Evolutionary conservation across 768 basidiomycete species (phyloP), one percentile per base, ranked within the genome.

Genomic region (Tylopilus balloui): DNA sequence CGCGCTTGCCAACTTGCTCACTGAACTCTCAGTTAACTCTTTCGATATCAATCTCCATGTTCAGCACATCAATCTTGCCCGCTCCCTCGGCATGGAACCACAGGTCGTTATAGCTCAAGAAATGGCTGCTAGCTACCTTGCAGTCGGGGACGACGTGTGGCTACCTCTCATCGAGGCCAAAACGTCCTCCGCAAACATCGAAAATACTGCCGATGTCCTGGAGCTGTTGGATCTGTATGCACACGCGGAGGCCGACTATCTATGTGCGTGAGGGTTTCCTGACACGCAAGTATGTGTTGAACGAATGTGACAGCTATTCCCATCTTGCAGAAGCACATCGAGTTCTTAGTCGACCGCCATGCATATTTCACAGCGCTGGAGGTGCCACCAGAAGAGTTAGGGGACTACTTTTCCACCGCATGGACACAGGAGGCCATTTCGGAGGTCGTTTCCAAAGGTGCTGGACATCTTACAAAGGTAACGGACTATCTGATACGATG

Each of bases 71-170:
- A 73, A 71, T 37, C 68, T 89, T 4, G 78, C 84, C 4, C 73
- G 73, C 40, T 73, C 77, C 20, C 54, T 79, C 14, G 79, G 76
- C 47, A 73, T 83, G 71, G 76, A 81, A 11, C 73, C 78, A 36
- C 83, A 90, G 55, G 65, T 79, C 17, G 62, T 73, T 28, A 71
- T 73, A 6, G 90, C 87, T 15, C 74, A 79, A 57, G 82, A 86
- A 59, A 83, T 86, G 77, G 72, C 83, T 61, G 67, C 80, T 4
- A 75, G 76, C 45, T 80, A 78, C 56, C 71, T 83, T 54, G 79
- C 86, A 7, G 81, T 77, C 10, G 78, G 78, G 27, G 81, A 86
- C 49, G 79, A 86, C 29, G 76, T 88, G 19, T 92, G 89, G 89
- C 50, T 83, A n/a, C 80, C 81, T 19, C 70, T 90, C 36, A 73